Percentiles rank a stretch among this genome's conserved stretches.
These are phyloP conservation scores for Gaeumannomyces sp. DNA, from an alignment of 2,329 filamentous ascomycete genomes.

Conservation along the genomic window DNA sequence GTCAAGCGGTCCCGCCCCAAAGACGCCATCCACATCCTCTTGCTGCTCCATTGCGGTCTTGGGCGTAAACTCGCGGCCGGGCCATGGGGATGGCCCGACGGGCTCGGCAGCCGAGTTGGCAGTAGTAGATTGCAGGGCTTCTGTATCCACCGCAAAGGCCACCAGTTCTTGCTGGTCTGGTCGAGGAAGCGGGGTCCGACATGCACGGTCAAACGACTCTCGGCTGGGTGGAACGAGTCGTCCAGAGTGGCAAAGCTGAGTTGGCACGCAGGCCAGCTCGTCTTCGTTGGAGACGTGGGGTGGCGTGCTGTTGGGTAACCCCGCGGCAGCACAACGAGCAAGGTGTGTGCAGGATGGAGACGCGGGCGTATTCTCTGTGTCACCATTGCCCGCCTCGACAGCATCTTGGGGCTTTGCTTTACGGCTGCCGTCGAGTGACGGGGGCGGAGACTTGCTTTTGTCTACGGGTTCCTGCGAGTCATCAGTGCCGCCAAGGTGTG, in stretches of 20 bases:
- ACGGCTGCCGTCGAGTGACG: background rate
- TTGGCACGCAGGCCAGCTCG: constrained; percentile 9
- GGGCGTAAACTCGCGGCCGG: background rate
- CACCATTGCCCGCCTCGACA: background rate
- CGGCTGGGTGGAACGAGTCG: constrained; percentile 5
- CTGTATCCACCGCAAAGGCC: constrained; percentile 9
- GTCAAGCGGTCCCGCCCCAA: constrained; percentile 35
- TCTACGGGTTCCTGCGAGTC: background rate
- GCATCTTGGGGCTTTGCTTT: too few relatives aligned
- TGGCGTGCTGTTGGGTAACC: background rate
- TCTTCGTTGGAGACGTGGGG: background rate
- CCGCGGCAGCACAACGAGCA: too few relatives aligned
- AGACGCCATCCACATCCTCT: constrained; percentile 25
- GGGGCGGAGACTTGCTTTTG: background rate
- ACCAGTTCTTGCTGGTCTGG: constrained; percentile 14
- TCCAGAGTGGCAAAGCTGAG: constrained; percentile 13
- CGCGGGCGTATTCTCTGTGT: background rate
- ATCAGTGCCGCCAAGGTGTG: background rate
- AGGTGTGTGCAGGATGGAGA: background rate
- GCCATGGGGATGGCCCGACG: background rate
- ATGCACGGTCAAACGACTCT: constrained; percentile 12
- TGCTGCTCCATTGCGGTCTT: constrained; percentile 24
- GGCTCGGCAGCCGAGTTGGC: background rate
- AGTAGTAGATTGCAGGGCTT: background rate
- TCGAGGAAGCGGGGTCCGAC: constrained; percentile 16